Evolutionary conservation across 169 alveolate species (phyloP).

Genomic region (Cystoisospora suis): DNA sequence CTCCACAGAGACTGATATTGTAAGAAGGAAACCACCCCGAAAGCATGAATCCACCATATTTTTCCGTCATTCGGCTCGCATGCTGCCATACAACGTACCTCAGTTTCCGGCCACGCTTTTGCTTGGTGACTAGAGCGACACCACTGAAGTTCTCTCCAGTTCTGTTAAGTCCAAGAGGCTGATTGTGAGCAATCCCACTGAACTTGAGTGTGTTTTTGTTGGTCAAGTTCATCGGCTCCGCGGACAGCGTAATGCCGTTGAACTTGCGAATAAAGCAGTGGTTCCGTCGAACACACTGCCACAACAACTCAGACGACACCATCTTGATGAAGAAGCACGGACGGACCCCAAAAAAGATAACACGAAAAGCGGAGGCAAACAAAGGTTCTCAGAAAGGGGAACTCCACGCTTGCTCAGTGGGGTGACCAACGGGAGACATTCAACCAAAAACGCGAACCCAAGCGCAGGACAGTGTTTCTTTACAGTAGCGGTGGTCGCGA

Average conservation of each 20-base stretch:
- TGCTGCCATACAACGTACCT: constrained; percentile 3
- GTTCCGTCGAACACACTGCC: constrained; percentile 39
- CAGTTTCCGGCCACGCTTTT: background rate
- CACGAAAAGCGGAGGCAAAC: background rate
- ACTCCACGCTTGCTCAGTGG: no score
- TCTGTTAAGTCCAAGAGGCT: constrained; percentile 35
- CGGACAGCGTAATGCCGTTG: constrained; percentile 26
- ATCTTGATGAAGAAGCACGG: constrained; percentile 16
- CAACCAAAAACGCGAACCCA: no score
- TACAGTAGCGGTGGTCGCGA: no score
- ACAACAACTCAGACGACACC: constrained; percentile 48
- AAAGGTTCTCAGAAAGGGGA: no score
- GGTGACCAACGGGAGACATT: no score
- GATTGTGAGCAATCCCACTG: constrained; percentile 46
- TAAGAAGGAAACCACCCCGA: no score
- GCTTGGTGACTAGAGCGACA: constrained; percentile 28
- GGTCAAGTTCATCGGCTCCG: constrained; percentile 33
- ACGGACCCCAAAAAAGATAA: background rate
- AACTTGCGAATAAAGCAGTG: constrained; percentile 31
- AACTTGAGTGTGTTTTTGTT: constrained; percentile 27
- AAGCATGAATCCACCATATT: no score
- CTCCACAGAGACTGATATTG: no score
- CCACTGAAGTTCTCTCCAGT: background rate
- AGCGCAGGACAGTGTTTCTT: no score
- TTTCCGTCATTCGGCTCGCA: no score